Evolutionary conservation across 441 rosid genomes (phyloP).

Genomic region (Cnidoscolus chayamansa): DNA sequence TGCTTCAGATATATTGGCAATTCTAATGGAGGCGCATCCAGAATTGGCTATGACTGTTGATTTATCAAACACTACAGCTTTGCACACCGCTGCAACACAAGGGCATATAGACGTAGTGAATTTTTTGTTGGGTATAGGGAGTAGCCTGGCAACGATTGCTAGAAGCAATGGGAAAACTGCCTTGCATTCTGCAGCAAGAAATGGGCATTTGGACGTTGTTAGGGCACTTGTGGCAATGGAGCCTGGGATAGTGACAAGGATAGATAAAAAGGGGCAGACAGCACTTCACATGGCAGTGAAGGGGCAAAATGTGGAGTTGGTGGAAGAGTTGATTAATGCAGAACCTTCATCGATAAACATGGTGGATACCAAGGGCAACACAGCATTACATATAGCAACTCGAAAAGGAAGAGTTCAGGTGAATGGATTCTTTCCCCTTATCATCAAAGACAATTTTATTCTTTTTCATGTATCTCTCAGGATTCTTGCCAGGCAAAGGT

Average conservation of each 20-base stretch:
- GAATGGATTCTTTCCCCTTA: neutral
- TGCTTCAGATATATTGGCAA: conserved; percentile 56
- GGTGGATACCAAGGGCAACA: conserved; percentile 80
- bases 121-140: conserved; percentile 57
- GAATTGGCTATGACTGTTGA: conserved; percentile 90
- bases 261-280: conserved; percentile 91
- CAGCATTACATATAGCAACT: conserved; percentile 73
- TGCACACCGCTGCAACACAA: conserved; percentile 83
- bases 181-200: conserved; percentile 84
- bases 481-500: neutral
- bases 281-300: conserved; percentile 96
- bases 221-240: conserved; percentile 59
- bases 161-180: conserved; percentile 88
- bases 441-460: neutral
- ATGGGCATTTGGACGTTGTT: conserved; percentile 72
- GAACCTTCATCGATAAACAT: conserved; percentile 57
- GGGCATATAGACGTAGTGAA: conserved; percentile 69
- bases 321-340: conserved; percentile 57
- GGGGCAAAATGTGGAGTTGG: conserved; percentile 70
- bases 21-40: conserved; percentile 65
- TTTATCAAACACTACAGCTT: conserved; percentile 67
- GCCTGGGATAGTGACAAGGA: conserved; percentile 50
- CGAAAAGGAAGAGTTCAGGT: conserved; percentile 80
- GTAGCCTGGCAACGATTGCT: conserved; percentile 70
- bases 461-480: conserved; percentile 1